Evolutionary conservation across 495 filamentous ascomycete species (phyloP), one percentile per base, ranked within the genome.

Genomic region (Aspergillus indologenus): DNA sequence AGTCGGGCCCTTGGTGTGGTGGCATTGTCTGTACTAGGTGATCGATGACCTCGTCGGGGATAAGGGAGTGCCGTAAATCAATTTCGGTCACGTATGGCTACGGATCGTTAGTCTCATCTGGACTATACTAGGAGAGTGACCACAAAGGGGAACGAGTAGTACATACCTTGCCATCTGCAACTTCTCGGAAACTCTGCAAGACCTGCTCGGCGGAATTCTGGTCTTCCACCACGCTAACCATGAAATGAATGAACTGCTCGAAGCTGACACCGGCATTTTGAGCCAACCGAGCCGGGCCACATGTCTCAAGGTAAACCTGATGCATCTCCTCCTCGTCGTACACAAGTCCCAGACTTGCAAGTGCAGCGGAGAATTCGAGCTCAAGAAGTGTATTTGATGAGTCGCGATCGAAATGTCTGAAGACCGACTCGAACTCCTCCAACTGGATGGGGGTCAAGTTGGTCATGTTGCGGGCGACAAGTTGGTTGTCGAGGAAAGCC

Each of bases 161-260:
- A 68, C 81, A 48, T 75, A 86, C 84, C 78, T 98, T 98, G 46
- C 95, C 95, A 79, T 98, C 94, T 14, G 94, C 94, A 23, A 98
- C 94, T 74, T 98, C 94, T 56, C 85, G 84, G 82, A 98, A 98
- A 68, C 86, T 90, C 74, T 98, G 94, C 74, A 91, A 97, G 0
- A 98, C 95, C 68, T 98, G 94, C 73, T 96, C 94, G 20, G 94
- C 95, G 18, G 91, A 96, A 65, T 98, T 96, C 71, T 98, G 94
- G 67, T 98, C 94, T 72, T 98, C 94, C 0, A 95, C 98, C 43
- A 96, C 93, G 64, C 92, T 90, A 8, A 98, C 94, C 94, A 98
- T 98, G 76, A 98, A 98, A 21, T 89, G 83, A 72, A 98, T 98
- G 69, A 98, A 98, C 72, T 97, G 95, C 75, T 98, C 94, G 68